phyloP scores from a whole-genome alignment of 345 rosid genomes.

The Hypericum perforatum region DNA sequence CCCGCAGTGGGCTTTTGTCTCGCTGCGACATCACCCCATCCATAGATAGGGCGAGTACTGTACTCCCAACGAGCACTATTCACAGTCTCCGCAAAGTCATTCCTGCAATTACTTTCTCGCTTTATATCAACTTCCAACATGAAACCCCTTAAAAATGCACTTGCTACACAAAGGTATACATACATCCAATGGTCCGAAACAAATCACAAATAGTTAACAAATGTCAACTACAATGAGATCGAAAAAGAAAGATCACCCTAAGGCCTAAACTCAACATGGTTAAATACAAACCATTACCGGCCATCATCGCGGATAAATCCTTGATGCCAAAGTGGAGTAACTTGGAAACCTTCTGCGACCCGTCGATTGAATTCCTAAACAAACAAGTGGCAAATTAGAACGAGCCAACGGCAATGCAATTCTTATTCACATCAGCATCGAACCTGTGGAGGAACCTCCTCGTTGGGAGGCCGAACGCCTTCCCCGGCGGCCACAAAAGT shows the following conservation, averaged over 20 bases:
- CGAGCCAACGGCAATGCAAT: background rate
- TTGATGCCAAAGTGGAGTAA: slow-evolving; percentile 88
- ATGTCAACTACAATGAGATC: too few species aligned
- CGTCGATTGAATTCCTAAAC: slow-evolving; percentile 60
- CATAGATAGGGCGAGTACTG: slow-evolving; percentile 78
- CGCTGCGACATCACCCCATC: slow-evolving; percentile 83
- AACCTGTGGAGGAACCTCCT: slow-evolving; percentile 87
- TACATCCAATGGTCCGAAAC: too few species aligned
- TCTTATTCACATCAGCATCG: background rate
- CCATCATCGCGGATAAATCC: slow-evolving; percentile 80
- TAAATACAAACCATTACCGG: slow-evolving; percentile 26
- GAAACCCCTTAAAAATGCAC: too few species aligned
- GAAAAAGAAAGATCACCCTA: too few species aligned
- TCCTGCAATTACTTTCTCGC: slow-evolving; percentile 33
- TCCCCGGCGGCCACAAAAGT: slow-evolving; percentile 44
- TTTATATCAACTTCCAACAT: too few species aligned
- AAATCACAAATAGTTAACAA: too few species aligned
- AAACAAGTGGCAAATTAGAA: background rate
- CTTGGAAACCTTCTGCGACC: slow-evolving; percentile 88
- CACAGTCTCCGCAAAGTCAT: slow-evolving; percentile 54
- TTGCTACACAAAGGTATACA: too few species aligned
- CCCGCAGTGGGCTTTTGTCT: slow-evolving; percentile 90
- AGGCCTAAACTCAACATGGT: background rate
- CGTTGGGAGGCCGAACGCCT: slow-evolving; percentile 45
- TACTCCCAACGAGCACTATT: slow-evolving; percentile 90